phyloP scores from a whole-genome alignment of 192 early-diverging fungal genomes.

The Cetraspora pellucida region DNA sequence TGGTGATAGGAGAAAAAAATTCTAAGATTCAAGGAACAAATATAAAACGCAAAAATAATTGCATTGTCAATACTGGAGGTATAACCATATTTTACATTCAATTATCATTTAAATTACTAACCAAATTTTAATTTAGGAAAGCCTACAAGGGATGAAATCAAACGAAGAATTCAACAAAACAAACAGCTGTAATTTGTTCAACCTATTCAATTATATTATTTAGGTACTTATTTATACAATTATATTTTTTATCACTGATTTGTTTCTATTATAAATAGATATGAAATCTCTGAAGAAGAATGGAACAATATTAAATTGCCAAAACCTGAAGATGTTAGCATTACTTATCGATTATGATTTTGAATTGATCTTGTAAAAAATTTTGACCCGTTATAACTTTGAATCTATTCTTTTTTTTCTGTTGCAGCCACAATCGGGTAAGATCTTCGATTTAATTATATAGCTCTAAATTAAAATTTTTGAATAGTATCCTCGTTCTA shows the following conservation, averaged over 20 bases:
- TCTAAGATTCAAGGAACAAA: constrained; percentile 77
- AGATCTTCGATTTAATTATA: not conserved
- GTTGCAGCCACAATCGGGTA: constrained; percentile 24
- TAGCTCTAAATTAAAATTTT: not conserved
- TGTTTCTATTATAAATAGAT: constrained; percentile 50
- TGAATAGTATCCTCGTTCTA: not conserved
- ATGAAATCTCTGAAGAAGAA: constrained; percentile 67
- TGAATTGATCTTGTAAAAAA: not conserved
- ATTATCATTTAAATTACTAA: not conserved
- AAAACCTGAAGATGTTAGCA: constrained; percentile 66
- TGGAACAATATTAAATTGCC: constrained; percentile 77
- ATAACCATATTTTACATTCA: constrained; percentile 6
- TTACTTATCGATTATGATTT: not conserved
- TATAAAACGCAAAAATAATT: constrained; percentile 91
- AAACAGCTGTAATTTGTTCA: constrained; percentile 65
- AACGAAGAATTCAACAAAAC: constrained; percentile 67
- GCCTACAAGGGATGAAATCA: constrained; percentile 75
- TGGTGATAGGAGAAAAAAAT: constrained; percentile 86
- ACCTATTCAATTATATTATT: not conserved
- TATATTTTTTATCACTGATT: not conserved
- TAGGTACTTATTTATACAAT: not conserved
- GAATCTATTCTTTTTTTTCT: not conserved
- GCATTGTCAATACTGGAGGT: constrained; percentile 91
- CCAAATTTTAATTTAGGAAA: constrained; percentile 49
- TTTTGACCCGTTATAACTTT: too few species aligned